These are phyloP conservation scores for Grigorovia transvaalensis DNA, from an alignment of 805 yeast species.

Conservation along the genomic window DNA sequence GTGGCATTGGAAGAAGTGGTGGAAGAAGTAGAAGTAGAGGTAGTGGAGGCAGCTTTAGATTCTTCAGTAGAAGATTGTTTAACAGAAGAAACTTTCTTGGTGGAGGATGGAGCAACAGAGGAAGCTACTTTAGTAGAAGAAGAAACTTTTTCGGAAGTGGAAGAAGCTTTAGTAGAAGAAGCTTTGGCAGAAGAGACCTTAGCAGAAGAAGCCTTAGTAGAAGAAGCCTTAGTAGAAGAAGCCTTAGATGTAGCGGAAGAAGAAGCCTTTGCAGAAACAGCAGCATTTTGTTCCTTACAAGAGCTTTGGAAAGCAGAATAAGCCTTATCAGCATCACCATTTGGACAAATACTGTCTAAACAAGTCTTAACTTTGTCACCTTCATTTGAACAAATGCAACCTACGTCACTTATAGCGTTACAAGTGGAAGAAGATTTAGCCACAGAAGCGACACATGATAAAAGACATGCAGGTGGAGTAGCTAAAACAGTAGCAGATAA, in stretches of 20 bases:
- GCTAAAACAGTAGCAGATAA: conserved; percentile 37
- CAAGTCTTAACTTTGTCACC: conserved; percentile 47
- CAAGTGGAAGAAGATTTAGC: conserved; percentile 44
- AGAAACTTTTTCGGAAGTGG: conserved; percentile 13
- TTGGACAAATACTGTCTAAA: conserved; percentile 60
- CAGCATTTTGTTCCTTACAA: conserved; percentile 40
- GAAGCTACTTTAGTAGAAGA: conserved; percentile 15
- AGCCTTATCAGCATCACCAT: conserved; percentile 49
- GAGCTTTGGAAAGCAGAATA: conserved; percentile 42
- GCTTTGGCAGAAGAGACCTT: conserved; percentile 14
- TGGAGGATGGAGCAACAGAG: conserved; percentile 13
- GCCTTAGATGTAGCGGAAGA: conserved; percentile 28
- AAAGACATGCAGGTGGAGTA: conserved; percentile 84
- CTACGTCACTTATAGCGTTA: conserved; percentile 48
- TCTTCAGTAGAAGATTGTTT: conserved; percentile 15
- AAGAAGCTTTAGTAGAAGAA: conserved; percentile 18
- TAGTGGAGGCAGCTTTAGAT: conserved; percentile 15
- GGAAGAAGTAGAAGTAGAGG: conserved; percentile 14
- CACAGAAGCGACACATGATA: conserved; percentile 78
- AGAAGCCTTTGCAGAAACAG: conserved; percentile 22
- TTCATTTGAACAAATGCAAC: conserved; percentile 58
- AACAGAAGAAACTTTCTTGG: conserved; percentile 11
- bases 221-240: conserved; percentile 23
- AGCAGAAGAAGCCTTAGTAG: conserved; percentile 13
- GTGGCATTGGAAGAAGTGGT: conserved; percentile 18